Percentiles rank a stretch among this genome's conserved stretches.
Evolutionary conservation across 2,329 filamentous ascomycete species (phyloP).

Genomic region (Paraphaeosphaeria minitans): DNA sequence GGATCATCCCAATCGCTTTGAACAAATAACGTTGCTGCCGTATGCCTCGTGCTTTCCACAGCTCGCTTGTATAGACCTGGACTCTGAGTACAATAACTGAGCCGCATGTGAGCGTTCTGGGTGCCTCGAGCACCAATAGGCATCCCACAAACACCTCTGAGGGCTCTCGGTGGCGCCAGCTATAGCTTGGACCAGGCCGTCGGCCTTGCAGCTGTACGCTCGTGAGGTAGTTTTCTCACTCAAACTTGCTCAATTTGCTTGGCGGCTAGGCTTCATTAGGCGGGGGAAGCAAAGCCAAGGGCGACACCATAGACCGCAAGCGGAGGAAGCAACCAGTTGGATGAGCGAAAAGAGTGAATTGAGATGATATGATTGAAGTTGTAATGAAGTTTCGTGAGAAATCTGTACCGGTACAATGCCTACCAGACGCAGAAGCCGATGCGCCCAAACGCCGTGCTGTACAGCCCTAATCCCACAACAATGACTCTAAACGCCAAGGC

Average conservation of each 20-base stretch:
- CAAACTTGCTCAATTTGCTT: conserved; percentile 31
- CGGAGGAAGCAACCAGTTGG: neutral
- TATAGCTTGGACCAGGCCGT: conserved; percentile 27
- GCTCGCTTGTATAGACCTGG: neutral
- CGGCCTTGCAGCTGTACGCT: conserved; percentile 6
- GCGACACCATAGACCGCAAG: neutral
- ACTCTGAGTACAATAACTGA: neutral
- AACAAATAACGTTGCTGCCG: neutral
- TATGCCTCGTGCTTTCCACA: neutral
- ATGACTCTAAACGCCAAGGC: conserved; percentile 13
- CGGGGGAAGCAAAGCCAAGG: neutral
- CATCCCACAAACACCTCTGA: neutral
- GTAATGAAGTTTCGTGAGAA: neutral
- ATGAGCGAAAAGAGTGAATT: neutral
- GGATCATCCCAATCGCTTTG: neutral
- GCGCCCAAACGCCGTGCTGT: conserved; percentile 14
- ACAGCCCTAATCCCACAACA: conserved; percentile 10
- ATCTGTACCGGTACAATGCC: neutral
- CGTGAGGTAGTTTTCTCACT: conserved; percentile 16
- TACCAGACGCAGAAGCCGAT: neutral
- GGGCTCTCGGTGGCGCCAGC: conserved; percentile 31
- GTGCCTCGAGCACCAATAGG: neutral
- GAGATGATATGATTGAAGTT: neutral
- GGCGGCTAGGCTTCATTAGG: conserved; percentile 23
- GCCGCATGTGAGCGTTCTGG: conserved; percentile 1